phyloP scores from a whole-genome alignment of 2,329 filamentous ascomycete species.

The Dactylellina sp. region DNA sequence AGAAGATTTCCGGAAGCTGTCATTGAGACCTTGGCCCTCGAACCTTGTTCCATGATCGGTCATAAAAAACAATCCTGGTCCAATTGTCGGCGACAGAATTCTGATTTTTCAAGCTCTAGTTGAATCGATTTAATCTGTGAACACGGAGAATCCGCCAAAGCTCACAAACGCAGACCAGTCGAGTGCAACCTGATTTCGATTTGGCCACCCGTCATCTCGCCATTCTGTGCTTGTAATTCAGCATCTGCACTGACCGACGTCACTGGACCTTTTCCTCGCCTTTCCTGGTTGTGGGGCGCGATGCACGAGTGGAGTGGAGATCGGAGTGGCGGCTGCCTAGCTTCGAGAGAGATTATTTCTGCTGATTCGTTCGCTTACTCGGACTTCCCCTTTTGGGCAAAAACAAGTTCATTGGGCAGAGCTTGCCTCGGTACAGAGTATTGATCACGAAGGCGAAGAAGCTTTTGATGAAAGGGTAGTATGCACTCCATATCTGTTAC shows the following conservation, averaged over 20 bases:
- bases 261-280: constrained; percentile 13
- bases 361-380: constrained; percentile 32
- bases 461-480: no score
- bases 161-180: constrained; percentile 2
- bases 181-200: constrained; percentile 32
- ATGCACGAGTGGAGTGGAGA: constrained; percentile 14
- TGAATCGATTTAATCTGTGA: background rate
- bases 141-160: constrained; percentile 18
- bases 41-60: constrained; percentile 28
- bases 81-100: constrained; percentile 33
- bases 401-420: background rate
- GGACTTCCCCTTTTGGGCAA: background rate
- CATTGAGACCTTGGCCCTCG: constrained; percentile 1
- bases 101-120: no score
- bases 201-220: background rate
- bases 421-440: no score
- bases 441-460: no score
- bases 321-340: constrained; percentile 49
- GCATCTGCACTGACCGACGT: constrained; percentile 16
- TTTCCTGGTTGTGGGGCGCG: constrained; percentile 24
- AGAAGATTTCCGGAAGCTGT: constrained; percentile 56
- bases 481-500: no score
- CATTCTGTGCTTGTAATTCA: background rate
- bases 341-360: background rate
- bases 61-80: constrained; percentile 1